A percentile compares a stretch with the other conserved stretches of the same genome.
Evolutionary conservation across 2,329 filamentous ascomycete species (phyloP).

Genomic region (Aurifilum marmelostoma): DNA sequence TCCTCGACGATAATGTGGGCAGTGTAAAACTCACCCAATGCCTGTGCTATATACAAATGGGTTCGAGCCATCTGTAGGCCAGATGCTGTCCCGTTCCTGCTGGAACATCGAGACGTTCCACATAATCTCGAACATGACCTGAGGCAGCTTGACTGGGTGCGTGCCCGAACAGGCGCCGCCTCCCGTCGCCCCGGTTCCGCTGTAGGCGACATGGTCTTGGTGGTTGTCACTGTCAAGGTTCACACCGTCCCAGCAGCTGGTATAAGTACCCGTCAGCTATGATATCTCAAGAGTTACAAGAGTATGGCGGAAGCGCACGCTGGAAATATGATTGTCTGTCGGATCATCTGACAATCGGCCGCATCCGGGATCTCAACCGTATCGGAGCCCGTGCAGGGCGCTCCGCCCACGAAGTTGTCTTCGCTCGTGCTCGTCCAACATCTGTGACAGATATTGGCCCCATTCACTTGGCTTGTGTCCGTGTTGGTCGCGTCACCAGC

Average conservation of each 20-base stretch:
- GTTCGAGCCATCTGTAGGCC: slow-evolving; percentile 48
- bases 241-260: slow-evolving; percentile 23
- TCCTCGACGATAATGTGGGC: background rate
- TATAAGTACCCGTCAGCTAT: slow-evolving; percentile 22
- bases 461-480: slow-evolving; percentile 43
- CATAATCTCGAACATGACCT: slow-evolving; percentile 54
- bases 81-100: slow-evolving; percentile 42
- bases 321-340: slow-evolving; percentile 56
- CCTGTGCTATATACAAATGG: slow-evolving; percentile 50
- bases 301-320: slow-evolving; percentile 32
- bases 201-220: slow-evolving; percentile 49
- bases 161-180: slow-evolving; percentile 51
- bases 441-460: slow-evolving; percentile 49
- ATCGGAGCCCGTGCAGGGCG: slow-evolving; percentile 53
- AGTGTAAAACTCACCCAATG: slow-evolving; percentile 40
- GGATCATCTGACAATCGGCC: slow-evolving; percentile 55
- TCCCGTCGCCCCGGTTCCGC: slow-evolving; percentile 48
- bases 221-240: slow-evolving; percentile 30
- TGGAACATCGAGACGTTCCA: slow-evolving; percentile 49
- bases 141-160: slow-evolving; percentile 51
- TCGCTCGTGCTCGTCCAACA: slow-evolving; percentile 52
- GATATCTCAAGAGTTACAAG: background rate
- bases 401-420: slow-evolving; percentile 51
- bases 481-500: slow-evolving; percentile 49
- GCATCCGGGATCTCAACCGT: slow-evolving; percentile 53